These are phyloP conservation scores for Acacia melanoxylon DNA, from an alignment of 306 rosid species.

Conservation along the genomic window DNA sequence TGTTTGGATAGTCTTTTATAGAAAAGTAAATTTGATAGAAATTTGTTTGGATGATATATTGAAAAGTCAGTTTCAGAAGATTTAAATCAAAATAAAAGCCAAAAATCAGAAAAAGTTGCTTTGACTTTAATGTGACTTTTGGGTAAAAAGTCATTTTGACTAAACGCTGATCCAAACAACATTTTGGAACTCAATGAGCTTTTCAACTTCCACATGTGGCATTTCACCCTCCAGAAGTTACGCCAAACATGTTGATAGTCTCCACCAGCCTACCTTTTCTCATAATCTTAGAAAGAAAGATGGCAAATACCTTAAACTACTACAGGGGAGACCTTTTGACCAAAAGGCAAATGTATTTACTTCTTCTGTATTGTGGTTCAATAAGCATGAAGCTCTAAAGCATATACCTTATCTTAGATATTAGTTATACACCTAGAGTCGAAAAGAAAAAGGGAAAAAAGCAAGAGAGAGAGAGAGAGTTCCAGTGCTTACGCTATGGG, in stretches of 20 bases:
- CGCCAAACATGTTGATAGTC: not conserved
- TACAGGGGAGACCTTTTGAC: not conserved
- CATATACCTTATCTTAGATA: not conserved
- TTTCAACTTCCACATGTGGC: not conserved
- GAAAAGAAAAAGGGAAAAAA: not conserved
- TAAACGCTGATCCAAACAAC: not conserved
- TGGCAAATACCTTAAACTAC: not conserved
- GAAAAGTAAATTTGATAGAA: not conserved
- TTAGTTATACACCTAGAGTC: not conserved
- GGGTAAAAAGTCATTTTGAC: not conserved
- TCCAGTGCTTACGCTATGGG: constrained; percentile 63
- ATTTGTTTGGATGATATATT: not conserved
- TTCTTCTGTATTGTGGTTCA: not conserved
- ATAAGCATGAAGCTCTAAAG: not conserved
- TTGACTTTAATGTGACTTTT: not conserved
- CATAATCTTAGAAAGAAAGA: not conserved
- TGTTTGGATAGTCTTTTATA: not conserved
- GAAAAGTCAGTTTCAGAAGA: no score
- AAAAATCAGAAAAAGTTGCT: not conserved
- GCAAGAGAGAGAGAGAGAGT: not conserved
- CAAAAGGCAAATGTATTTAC: not conserved
- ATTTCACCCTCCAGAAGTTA: not conserved
- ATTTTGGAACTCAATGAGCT: not conserved
- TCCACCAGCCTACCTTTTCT: not conserved
- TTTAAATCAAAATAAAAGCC: no score